A percentile compares a stretch with the other conserved stretches of the same genome.
phyloP scores from a whole-genome alignment of 2,329 filamentous ascomycete species.

The Botrytis fragariae region DNA sequence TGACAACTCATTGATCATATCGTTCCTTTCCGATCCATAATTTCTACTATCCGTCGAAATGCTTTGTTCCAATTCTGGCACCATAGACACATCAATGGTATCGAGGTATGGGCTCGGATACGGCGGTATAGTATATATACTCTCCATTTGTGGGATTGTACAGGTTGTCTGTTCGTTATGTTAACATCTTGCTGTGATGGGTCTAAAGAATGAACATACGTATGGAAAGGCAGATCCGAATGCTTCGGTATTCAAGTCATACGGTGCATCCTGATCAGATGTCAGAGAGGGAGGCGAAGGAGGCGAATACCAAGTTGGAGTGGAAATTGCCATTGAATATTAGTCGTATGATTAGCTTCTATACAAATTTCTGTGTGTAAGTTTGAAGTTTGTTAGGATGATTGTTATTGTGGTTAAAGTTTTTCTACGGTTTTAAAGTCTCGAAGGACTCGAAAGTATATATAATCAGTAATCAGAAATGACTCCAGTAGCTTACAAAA shows the following conservation, averaged over 20 bases:
- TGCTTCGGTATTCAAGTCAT: constrained; percentile 10
- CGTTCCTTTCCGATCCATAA: constrained; percentile 11
- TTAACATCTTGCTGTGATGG: background rate
- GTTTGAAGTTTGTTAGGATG: background rate
- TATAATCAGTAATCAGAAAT: constrained; percentile 20
- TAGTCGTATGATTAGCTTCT: background rate
- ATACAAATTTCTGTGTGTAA: background rate
- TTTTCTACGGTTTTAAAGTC: background rate
- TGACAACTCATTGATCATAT: constrained; percentile 1
- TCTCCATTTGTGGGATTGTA: constrained; percentile 3
- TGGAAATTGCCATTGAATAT: constrained; percentile 12
- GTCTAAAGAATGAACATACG: constrained; percentile 4
- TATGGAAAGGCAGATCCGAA: constrained; percentile 14
- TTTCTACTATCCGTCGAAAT: background rate
- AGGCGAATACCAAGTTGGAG: constrained; percentile 16
- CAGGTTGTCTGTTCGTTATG: constrained; percentile 5
- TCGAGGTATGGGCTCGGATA: constrained; percentile 16
- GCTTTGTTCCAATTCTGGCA: constrained; percentile 8
- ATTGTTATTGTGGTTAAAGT: background rate
- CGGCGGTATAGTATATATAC: constrained; percentile 14
- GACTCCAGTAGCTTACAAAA: background rate
- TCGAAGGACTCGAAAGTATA: constrained; percentile 16
- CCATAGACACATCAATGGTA: constrained; percentile 6
- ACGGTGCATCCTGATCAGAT: constrained; percentile 14
- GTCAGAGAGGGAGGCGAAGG: constrained; percentile 7